Evolutionary conservation across 2,329 filamentous ascomycete genomes (phyloP).

Genomic region (Diatrype stigma): DNA sequence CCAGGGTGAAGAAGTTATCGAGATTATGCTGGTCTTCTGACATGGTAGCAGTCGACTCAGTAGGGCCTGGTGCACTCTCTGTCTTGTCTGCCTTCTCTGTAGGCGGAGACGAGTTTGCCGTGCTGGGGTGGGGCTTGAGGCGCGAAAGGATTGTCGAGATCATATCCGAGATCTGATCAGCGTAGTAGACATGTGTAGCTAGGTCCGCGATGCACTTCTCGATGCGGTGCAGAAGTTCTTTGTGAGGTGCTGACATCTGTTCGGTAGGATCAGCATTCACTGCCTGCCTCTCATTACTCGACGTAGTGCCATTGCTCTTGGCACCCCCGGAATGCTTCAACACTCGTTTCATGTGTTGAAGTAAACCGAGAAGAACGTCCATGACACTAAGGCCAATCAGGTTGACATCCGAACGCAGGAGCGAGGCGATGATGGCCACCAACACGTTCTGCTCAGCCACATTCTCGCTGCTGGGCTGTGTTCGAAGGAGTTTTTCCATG

Average conservation of each 20-base stretch:
- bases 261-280: slow-evolving; percentile 31
- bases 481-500: slow-evolving; percentile 69
- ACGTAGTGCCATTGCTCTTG: slow-evolving; percentile 14
- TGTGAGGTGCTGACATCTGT: slow-evolving; percentile 47
- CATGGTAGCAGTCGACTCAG: slow-evolving; percentile 33
- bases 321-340: slow-evolving; percentile 57
- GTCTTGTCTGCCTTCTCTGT: slow-evolving; percentile 47
- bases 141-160: slow-evolving; percentile 73
- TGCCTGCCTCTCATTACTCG: slow-evolving; percentile 27
- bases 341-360: slow-evolving; percentile 76
- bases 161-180: slow-evolving; percentile 95
- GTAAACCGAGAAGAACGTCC: slow-evolving; percentile 81
- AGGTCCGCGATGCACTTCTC: slow-evolving; percentile 85
- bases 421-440: slow-evolving; percentile 72
- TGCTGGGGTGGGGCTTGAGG: slow-evolving; percentile 61
- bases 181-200: slow-evolving; percentile 94
- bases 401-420: slow-evolving; percentile 85
- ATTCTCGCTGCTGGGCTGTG: slow-evolving; percentile 64
- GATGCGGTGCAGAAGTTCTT: slow-evolving; percentile 64
- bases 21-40: slow-evolving; percentile 40
- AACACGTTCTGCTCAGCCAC: slow-evolving; percentile 71
- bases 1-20: slow-evolving; percentile 51
- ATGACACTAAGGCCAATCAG: slow-evolving; percentile 94
- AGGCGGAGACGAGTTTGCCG: slow-evolving; percentile 36
- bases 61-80: slow-evolving; percentile 29